Conservation (phyloP, 2,329 filamentous ascomycete species). For the Hypoxylon sp. region DNA sequence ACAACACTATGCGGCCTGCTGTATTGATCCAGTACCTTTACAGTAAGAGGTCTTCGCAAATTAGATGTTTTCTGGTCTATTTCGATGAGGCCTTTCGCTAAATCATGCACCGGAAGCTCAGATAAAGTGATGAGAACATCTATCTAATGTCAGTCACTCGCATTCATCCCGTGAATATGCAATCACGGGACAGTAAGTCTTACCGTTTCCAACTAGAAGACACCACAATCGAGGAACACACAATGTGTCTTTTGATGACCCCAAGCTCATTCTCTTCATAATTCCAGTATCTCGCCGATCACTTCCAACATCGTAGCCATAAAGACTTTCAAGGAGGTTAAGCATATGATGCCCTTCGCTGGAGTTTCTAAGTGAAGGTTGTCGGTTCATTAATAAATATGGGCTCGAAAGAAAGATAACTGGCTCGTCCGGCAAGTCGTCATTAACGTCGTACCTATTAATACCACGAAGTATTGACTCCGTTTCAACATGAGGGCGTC, state of each 20-base stretch:
- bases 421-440: neutral
- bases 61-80: conserved; percentile 9
- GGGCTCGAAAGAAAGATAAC: conserved; percentile 16
- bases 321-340: conserved; percentile 11
- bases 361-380: neutral
- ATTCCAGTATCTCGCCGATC: conserved; percentile 8
- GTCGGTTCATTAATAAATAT: conserved; percentile 3
- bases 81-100: conserved; percentile 6
- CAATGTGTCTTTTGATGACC: neutral
- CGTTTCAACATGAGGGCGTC: neutral
- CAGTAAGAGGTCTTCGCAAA: conserved; percentile 11
- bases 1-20: conserved; percentile 7
- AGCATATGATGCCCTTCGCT: conserved; percentile 2
- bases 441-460: neutral
- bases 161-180: neutral
- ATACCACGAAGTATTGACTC: conserved; percentile 9
- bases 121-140: conserved; percentile 16
- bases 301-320: conserved; percentile 12
- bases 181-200: neutral
- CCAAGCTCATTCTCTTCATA: conserved; percentile 4
- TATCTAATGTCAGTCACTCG: neutral
- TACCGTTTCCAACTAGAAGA: conserved; percentile 13
- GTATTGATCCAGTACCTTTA: conserved; percentile 14
- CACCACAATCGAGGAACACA: conserved; percentile 15
- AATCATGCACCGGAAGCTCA: neutral